A percentile compares a stretch with the other conserved stretches of the same genome.
These are phyloP conservation scores for Protomyces macrosporus DNA, from an alignment of 1,139 yeast genomes.

Conservation along the genomic window DNA sequence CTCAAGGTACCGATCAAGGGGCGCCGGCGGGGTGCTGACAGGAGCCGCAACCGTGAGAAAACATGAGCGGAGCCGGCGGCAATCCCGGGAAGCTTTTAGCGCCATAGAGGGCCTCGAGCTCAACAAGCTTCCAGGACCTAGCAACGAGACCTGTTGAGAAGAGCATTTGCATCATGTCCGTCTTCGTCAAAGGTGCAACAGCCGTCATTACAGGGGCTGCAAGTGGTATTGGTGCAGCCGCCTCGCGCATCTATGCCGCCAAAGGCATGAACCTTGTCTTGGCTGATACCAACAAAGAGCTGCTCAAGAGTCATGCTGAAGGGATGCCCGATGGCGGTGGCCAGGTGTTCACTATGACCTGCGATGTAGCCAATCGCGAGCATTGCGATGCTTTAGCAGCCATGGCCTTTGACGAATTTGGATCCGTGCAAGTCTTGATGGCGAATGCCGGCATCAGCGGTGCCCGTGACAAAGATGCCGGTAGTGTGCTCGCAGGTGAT, in stretches of 20 bases:
- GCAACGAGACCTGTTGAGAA: too few relatives aligned
- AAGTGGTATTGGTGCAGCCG: slow-evolving; percentile 37
- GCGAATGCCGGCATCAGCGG: slow-evolving; percentile 35
- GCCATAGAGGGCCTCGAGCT: too few relatives aligned
- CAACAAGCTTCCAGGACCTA: too few relatives aligned
- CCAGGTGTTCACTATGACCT: slow-evolving; percentile 29
- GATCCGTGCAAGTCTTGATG: slow-evolving; percentile 33
- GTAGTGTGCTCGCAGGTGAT: slow-evolving; percentile 30
- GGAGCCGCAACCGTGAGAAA: too few relatives aligned
- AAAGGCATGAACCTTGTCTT: slow-evolving; percentile 36
- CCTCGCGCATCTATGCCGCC: slow-evolving; percentile 35
- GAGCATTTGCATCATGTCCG: not conserved
- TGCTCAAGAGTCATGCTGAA: slow-evolving; percentile 30
- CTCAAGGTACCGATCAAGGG: too few relatives aligned
- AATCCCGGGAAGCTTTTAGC: too few relatives aligned
- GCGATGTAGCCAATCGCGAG: slow-evolving; percentile 33
- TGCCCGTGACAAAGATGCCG: slow-evolving; percentile 29
- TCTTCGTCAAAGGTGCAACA: slow-evolving; percentile 11
- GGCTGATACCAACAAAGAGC: slow-evolving; percentile 32
- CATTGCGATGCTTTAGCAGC: slow-evolving; percentile 32
- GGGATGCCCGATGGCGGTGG: slow-evolving; percentile 31
- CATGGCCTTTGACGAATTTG: slow-evolving; percentile 31
- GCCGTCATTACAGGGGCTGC: slow-evolving; percentile 35
- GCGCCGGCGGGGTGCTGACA: too few relatives aligned
- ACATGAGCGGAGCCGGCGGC: too few relatives aligned